Base-by-base conservation (phyloP, 2,329 filamentous ascomycete genomes). In the Sarocladiaceae sp. region DNA sequence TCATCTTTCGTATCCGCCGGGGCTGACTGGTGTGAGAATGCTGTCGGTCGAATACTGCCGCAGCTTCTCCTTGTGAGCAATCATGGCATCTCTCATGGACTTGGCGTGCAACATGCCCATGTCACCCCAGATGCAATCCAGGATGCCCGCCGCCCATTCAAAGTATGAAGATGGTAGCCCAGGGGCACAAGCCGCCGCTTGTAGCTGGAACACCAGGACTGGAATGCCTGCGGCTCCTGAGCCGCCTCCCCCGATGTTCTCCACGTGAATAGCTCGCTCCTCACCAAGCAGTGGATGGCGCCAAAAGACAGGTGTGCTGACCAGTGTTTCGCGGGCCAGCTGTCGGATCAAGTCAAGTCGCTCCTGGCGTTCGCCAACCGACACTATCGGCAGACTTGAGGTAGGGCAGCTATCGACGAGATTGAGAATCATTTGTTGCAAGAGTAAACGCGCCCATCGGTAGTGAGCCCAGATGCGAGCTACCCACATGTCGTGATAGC, bases 381-480 rank as follows among this genome's bases (percentile, higher is more conserved):
- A 48, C 13, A 68, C 49, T n/a, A 62, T 52, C 1, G 55, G 51
- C 3, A 51, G 47, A 39, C 63, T 63, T 4, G 67, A 70, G 6
- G 53, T 41, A 0, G 72, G 72, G 44, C 64, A 67, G 1, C 53
- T 54, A 31, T 59, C 57, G 4, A 58, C 57, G 24, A 67, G 55
- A 10, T 65, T 62, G 9, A 75, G 56, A 11, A 82, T 67, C 33
- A 68, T 63, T 48, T 78, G 68, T 53, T 68, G 72, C 13, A 70
- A 55, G 9, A 80, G 58, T 19, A 80, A 71, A n/a, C 75, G 71
- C 6, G 69, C 67, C 67, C 75, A 79, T 19, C 79, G 74, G 51
- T 74, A 79, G 50, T 81, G 72, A 47, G 75, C 77, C 74, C 74
- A 82, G 32, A 75, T 66, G 19, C 73, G 68, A 7, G 71, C 73